A percentile compares a stretch with the other conserved stretches of the same genome.
phyloP scores from a whole-genome alignment of 768 basidiomycete genomes.

The Podaxis mareebaensis region DNA sequence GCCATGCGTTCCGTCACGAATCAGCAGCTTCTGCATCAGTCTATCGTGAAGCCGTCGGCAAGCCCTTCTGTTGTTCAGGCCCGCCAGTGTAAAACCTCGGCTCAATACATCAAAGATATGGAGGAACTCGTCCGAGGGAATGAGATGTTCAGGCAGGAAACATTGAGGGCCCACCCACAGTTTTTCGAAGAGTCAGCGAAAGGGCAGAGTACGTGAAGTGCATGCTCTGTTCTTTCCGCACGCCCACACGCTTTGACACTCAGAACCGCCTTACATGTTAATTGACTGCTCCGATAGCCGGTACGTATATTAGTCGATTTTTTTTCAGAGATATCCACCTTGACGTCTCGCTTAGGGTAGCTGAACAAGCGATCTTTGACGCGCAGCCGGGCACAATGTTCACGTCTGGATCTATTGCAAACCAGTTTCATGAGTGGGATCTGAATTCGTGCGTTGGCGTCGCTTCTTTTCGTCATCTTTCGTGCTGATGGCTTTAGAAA shows the following conservation, averaged over 20 bases:
- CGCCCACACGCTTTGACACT: background rate
- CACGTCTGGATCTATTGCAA: constrained; percentile 34
- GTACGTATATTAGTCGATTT: constrained; percentile 7
- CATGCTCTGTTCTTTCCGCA: background rate
- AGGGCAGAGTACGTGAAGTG: constrained; percentile 18
- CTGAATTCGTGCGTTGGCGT: constrained; percentile 26
- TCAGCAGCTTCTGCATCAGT: background rate
- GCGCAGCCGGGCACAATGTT: constrained; percentile 32
- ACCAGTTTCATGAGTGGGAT: constrained; percentile 31
- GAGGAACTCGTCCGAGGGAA: constrained; percentile 19
- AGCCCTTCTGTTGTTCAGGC: background rate
- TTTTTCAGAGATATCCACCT: background rate
- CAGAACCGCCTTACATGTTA: constrained; percentile 34
- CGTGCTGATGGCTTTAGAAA: constrained; percentile 20
- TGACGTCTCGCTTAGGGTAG: constrained; percentile 22
- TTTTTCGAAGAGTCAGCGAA: constrained; percentile 20
- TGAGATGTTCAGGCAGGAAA: constrained; percentile 1
- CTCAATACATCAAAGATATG: constrained; percentile 20
- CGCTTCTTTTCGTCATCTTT: background rate
- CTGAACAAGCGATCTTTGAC: constrained; percentile 31
- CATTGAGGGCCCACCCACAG: constrained; percentile 12
- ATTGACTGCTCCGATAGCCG: constrained; percentile 33
- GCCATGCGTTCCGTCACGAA: background rate
- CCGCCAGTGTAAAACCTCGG: constrained; percentile 15
- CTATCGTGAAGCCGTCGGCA: background rate